A percentile compares a stretch with the other conserved stretches of the same genome.
phyloP scores from a whole-genome alignment of 1,139 yeast genomes.

The Geotrichum aggregatum region DNA sequence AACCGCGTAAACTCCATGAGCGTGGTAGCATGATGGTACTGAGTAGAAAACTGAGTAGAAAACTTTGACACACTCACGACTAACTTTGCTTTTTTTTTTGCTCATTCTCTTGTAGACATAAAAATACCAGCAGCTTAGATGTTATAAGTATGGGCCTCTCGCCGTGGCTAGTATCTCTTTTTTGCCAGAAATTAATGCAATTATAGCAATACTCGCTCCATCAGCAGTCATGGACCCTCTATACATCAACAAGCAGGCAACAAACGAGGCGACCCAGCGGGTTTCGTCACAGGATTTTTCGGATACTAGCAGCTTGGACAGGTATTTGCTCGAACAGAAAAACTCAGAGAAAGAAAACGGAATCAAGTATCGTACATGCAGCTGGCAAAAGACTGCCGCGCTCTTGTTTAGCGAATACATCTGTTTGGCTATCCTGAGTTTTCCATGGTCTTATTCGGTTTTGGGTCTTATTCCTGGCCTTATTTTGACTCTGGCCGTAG shows the following conservation, averaged over 20 bases:
- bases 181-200: too few relatives aligned
- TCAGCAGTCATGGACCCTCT: neutral
- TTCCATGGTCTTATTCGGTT: conserved; percentile 62
- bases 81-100: too few relatives aligned
- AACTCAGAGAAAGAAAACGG: conserved; percentile 34
- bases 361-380: conserved; percentile 51
- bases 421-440: conserved; percentile 59
- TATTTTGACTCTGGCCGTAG: conserved; percentile 50
- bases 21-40: too few relatives aligned
- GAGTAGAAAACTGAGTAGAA: too few relatives aligned
- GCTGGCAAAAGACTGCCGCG: conserved; percentile 58
- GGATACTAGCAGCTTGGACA: conserved; percentile 27
- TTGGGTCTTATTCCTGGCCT: conserved; percentile 58
- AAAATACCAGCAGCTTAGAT: too few relatives aligned
- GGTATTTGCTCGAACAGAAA: conserved; percentile 32
- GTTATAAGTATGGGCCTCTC: too few relatives aligned
- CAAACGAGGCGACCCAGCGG: too few relatives aligned
- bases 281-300: neutral
- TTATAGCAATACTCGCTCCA: neutral
- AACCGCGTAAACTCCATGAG: too few relatives aligned
- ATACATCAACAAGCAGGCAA: neutral
- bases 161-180: too few relatives aligned
- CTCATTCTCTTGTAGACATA: too few relatives aligned
- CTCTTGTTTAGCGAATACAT: conserved; percentile 57
- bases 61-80: too few relatives aligned